Conservation (phyloP, 495 filamentous ascomycete genomes). For the Extremus antarcticus region DNA sequence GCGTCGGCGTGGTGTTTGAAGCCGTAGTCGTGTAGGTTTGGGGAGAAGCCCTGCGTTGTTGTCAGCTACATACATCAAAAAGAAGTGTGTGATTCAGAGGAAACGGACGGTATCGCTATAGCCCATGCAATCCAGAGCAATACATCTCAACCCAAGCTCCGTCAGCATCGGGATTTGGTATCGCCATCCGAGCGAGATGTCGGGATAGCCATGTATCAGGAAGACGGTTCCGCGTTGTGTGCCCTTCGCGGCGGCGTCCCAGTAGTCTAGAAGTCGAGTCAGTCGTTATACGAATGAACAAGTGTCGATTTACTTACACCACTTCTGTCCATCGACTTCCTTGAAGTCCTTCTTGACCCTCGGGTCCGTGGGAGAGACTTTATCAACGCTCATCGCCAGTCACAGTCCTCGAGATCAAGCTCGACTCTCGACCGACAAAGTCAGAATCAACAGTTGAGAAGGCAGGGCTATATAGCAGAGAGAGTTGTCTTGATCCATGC, state of each 20-base stretch:
- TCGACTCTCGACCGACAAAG: no score
- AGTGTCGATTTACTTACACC: constrained; percentile 23
- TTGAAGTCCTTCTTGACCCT: constrained; percentile 28
- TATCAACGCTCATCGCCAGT: no score
- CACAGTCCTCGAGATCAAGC: no score
- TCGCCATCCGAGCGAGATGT: constrained; percentile 64
- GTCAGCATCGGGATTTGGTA: constrained; percentile 72
- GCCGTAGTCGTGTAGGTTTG: constrained; percentile 46
- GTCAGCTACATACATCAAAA: neutral
- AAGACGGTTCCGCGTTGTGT: constrained; percentile 14
- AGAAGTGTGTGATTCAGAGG: neutral
- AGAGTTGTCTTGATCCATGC: no score
- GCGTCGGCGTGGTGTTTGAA: constrained; percentile 61
- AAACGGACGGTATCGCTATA: constrained; percentile 59
- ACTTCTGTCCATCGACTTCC: constrained; percentile 28
- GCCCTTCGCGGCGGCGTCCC: constrained; percentile 11
- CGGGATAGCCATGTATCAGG: constrained; percentile 55
- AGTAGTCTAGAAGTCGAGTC: constrained; percentile 17
- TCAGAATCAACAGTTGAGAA: no score
- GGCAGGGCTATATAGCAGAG: constrained; percentile 2
- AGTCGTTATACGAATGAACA: neutral
- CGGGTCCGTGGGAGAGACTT: constrained; percentile 26
- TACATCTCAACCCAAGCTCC: constrained; percentile 54
- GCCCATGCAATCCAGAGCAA: constrained; percentile 71
- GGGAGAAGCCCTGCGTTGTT: constrained; percentile 18